phyloP scores from a whole-genome alignment of 495 filamentous ascomycete species.

The Daldinia loculata region DNA sequence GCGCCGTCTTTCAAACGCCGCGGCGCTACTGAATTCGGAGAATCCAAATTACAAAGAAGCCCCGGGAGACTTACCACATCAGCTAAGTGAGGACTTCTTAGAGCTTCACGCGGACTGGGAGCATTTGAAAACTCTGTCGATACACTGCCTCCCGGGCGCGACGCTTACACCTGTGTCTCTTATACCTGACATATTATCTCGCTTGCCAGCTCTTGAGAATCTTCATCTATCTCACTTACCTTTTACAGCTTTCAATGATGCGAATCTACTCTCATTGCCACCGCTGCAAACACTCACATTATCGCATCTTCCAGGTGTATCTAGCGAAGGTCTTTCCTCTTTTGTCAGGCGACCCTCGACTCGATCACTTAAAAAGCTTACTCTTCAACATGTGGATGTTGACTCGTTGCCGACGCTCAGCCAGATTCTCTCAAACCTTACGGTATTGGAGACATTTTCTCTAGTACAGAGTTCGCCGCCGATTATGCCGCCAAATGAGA shows the following conservation, averaged over 20 bases:
- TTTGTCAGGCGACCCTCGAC: conserved; percentile 70
- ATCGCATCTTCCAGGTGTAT: conserved; percentile 78
- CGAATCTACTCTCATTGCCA: conserved; percentile 73
- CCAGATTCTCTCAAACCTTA: conserved; percentile 74
- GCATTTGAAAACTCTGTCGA: conserved; percentile 74
- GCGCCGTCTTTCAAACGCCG: conserved; percentile 41
- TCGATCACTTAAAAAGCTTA: conserved; percentile 64
- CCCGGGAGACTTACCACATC: conserved; percentile 65
- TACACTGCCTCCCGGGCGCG: conserved; percentile 72
- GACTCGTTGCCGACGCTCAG: conserved; percentile 75
- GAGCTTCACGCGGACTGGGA: conserved; percentile 76
- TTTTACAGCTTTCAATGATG: conserved; percentile 74
- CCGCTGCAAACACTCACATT: conserved; percentile 76
- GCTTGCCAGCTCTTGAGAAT: conserved; percentile 73
- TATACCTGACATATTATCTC: conserved; percentile 68
- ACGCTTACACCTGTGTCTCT: conserved; percentile 72
- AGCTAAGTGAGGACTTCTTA: conserved; percentile 73
- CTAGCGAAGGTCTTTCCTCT: conserved; percentile 75
- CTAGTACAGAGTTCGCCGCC: conserved; percentile 74
- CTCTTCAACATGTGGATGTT: conserved; percentile 70
- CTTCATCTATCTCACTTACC: conserved; percentile 80
- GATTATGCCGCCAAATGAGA: conserved; percentile 64
- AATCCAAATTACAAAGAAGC: conserved; percentile 41
- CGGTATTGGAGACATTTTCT: conserved; percentile 69
- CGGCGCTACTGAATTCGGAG: conserved; percentile 37